These are phyloP conservation scores for Sphaerulina musiva DNA, from an alignment of 2,329 filamentous ascomycete species.

Conservation along the genomic window DNA sequence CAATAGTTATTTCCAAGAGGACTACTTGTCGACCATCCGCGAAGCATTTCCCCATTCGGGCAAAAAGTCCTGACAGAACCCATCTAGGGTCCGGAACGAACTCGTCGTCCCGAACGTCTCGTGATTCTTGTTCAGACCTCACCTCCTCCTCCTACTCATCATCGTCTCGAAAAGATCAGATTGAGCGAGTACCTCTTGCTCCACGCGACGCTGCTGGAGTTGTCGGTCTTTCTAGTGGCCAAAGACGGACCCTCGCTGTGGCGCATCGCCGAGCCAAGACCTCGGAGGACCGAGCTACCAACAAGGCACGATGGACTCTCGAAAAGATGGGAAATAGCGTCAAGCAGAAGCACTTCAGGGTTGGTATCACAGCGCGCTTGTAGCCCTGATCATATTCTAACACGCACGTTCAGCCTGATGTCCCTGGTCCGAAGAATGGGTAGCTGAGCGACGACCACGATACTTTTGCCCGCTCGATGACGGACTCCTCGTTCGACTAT, in stretches of 20 bases:
- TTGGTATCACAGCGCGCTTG: slow-evolving; percentile 17
- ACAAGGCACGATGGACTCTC: slow-evolving; percentile 17
- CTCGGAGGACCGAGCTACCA: slow-evolving; percentile 11
- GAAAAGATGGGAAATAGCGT: slow-evolving; percentile 19
- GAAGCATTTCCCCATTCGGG: slow-evolving; percentile 1
- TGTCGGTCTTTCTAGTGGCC: slow-evolving; percentile 12
- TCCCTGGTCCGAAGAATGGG: slow-evolving; percentile 18
- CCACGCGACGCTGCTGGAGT: slow-evolving; percentile 14
- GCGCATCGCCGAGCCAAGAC: slow-evolving; percentile 13
- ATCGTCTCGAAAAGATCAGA: neutral
- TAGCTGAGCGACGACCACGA: slow-evolving; percentile 6
- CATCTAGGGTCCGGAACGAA: neutral
- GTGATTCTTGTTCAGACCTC: slow-evolving; percentile 1
- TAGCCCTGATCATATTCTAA: slow-evolving; percentile 17
- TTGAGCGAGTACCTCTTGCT: slow-evolving; percentile 4
- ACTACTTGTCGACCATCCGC: neutral
- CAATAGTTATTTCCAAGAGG: slow-evolving; percentile 6
- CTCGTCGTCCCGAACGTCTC: neutral
- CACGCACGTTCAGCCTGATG: slow-evolving; percentile 14
- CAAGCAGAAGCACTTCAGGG: slow-evolving; percentile 23
- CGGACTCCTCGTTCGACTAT: neutral
- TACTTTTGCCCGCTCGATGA: neutral
- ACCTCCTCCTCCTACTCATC: neutral
- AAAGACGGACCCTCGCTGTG: slow-evolving; percentile 14
- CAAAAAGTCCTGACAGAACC: neutral